phyloP scores from a whole-genome alignment of 495 filamentous ascomycete species.

The Xylaria cubensis region DNA sequence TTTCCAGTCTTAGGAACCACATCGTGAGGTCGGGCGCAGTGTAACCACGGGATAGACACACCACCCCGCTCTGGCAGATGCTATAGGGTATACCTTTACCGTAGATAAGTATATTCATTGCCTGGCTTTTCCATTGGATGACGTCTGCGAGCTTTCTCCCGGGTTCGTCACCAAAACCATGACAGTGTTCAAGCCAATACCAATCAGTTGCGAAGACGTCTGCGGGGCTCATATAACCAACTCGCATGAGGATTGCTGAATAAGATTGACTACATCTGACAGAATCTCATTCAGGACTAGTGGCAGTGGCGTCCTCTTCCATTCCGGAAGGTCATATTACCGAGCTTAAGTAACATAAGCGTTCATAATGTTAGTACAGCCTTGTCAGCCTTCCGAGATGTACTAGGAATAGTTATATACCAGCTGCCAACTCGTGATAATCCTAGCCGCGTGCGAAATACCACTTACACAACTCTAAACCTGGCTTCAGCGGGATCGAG shows the following conservation, averaged over 20 bases:
- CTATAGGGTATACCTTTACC: background rate
- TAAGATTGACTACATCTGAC: background rate
- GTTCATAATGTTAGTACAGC: background rate
- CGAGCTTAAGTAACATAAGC: background rate
- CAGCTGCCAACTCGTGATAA: background rate
- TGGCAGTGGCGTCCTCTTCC: background rate
- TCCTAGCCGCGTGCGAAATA: background rate
- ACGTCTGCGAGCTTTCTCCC: background rate
- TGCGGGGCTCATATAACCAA: background rate
- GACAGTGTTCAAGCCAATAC: background rate
- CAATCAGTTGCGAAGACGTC: background rate
- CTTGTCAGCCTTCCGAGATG: conserved; percentile 16
- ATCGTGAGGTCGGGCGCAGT: conserved; percentile 14
- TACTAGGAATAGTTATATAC: background rate
- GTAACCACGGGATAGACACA: conserved; percentile 23
- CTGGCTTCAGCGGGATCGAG: background rate
- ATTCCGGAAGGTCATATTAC: background rate
- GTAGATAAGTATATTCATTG: background rate
- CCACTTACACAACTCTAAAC: background rate
- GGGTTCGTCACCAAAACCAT: background rate
- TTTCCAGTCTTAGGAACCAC: background rate
- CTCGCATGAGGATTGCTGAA: background rate
- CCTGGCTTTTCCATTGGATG: background rate
- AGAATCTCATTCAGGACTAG: background rate
- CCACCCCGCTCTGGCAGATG: background rate